Base-by-base conservation (phyloP, 1,284 basidiomycete genomes). In the Vanrija sp. region DNA sequence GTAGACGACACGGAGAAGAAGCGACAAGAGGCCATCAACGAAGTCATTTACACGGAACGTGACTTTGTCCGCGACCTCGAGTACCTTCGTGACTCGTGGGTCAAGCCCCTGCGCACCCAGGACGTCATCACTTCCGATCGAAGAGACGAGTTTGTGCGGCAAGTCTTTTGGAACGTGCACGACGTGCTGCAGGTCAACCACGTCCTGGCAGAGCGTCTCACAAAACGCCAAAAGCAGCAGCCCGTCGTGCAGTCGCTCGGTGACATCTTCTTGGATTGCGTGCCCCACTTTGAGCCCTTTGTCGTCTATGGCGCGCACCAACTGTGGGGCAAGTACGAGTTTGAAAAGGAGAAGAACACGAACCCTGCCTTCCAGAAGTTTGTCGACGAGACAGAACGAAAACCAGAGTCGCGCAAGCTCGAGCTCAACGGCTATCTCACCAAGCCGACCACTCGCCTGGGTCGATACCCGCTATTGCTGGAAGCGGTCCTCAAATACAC, bases 31-130 rank as follows among this genome's bases (percentile, higher is more conserved):
- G 91, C 93, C 29, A 98, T 99, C 79, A 98, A 98, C 73, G 96
- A 99, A 79, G 91, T 97, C 62, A 95, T 98, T 52, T 97, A 97
- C 74, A 98, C 96, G 16, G 96, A 98, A 73, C 84, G 93, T 18
- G 94, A 98, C 78, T 98, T 98, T 77, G 94, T 98, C 43, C 84
- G 91, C 52, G 95, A 97, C 76, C 86, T 98, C 83, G 96, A 99
- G 76, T 98, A 99, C 73, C 82, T 99, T 43, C 88, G 94, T 58
- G 95, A 98, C 73, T 80, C 81, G 50, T 99, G 96, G 96, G 85
- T 97, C 58, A 89, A 89, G 65, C 91, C 89, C 1, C 81, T 98
- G 34, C 86, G 80, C 19, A 76, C 78, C 8, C 81, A 80, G 45
- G 88, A 92, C 55, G 45, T 55, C 18, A 82, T 92, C 69, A 87